Conservation (phyloP, 768 basidiomycete genomes). For the Mycena chlorophos region DNA sequence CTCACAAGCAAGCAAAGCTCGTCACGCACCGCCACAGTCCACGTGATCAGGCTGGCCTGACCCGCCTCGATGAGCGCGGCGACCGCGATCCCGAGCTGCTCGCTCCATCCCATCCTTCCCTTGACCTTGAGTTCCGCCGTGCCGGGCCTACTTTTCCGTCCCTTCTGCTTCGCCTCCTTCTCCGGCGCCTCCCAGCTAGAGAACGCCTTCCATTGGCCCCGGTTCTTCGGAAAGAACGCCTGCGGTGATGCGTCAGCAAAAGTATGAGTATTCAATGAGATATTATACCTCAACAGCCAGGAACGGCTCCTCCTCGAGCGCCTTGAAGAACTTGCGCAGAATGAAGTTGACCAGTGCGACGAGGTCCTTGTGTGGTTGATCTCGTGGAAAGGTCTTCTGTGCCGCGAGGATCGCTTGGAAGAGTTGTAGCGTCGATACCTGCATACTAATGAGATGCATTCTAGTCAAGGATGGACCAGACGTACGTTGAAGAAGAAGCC, state of each 20-base stretch:
- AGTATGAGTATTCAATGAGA: slow-evolving; percentile 17
- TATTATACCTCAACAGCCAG: slow-evolving; percentile 79
- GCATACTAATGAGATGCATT: slow-evolving; percentile 19
- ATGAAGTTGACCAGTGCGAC: slow-evolving; percentile 81
- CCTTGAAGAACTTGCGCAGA: slow-evolving; percentile 93
- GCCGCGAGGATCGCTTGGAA: slow-evolving; percentile 87
- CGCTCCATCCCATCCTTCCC: slow-evolving; percentile 65
- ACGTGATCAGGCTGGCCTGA: slow-evolving; percentile 52
- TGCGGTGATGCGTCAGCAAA: slow-evolving; percentile 29
- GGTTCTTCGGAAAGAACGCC: slow-evolving; percentile 90
- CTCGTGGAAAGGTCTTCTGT: slow-evolving; percentile 74
- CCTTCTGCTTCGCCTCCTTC: slow-evolving; percentile 30
- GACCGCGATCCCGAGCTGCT: slow-evolving; percentile 70
- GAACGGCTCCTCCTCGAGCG: slow-evolving; percentile 79
- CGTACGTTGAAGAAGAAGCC: slow-evolving; percentile 92
- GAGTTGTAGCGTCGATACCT: slow-evolving; percentile 88
- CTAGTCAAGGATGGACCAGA: slow-evolving; percentile 10
- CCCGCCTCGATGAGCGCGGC: slow-evolving; percentile 56
- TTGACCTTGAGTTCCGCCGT: slow-evolving; percentile 59
- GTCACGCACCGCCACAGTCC: slow-evolving; percentile 60
- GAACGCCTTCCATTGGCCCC: slow-evolving; percentile 81
- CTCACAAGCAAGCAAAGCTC: neutral
- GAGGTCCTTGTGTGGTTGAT: slow-evolving; percentile 81
- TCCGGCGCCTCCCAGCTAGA: slow-evolving; percentile 73
- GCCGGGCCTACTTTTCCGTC: slow-evolving; percentile 37